Evolutionary conservation across 257 asterid species (phyloP), one percentile per base, ranked within the genome.

Genomic region (Penstemon davidsonii): DNA sequence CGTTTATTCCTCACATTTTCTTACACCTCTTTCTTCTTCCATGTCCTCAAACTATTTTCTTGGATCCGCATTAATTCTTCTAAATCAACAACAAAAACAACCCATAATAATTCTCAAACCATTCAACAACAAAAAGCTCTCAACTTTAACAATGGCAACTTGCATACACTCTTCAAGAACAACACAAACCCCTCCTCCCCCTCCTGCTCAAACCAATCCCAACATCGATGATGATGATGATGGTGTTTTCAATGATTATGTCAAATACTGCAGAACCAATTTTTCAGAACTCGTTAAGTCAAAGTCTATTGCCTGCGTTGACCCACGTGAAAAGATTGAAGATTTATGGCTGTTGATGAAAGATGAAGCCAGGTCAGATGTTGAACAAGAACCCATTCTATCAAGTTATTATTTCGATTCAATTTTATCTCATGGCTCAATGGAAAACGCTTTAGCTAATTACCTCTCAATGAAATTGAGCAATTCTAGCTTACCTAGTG

Each of bases 341-440:
- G 77, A 74, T 79, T 60, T 82, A 40, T 82, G 87, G 87, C 40
- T 33, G 51, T 57, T 46, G 66, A 82, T 82, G 81, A 74, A 69
- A 76, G 84, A 64, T 6, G 85, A 82, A 51, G 87, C 87, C 46
- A 74, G 71, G 82, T 76, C 64, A 46, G 87, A 82, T 57, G 46
- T 74, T 19, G 77, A 76, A 4, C 60, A 72, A 6, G 85, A 82
- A 47, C 87, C 87, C 3, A 79, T 82, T 18, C 50, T 82, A 58
- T 77, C 77, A 0, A 65, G 53, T 62, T 82, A 74, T 45, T 82
- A 79, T 66, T 68, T 56, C 4, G 47, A 47, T 55, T 82, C 83
- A 6, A 76, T 82, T 11, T 47, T 79, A 43, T 76, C 75, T 0
- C 83, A 77, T 38, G 79, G 74, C 52, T 79, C 87, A 38, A 62